A percentile compares a stretch with the other conserved stretches of the same genome.
Evolutionary conservation across 768 basidiomycete genomes (phyloP).

Genomic region (Grammothele lineata): DNA sequence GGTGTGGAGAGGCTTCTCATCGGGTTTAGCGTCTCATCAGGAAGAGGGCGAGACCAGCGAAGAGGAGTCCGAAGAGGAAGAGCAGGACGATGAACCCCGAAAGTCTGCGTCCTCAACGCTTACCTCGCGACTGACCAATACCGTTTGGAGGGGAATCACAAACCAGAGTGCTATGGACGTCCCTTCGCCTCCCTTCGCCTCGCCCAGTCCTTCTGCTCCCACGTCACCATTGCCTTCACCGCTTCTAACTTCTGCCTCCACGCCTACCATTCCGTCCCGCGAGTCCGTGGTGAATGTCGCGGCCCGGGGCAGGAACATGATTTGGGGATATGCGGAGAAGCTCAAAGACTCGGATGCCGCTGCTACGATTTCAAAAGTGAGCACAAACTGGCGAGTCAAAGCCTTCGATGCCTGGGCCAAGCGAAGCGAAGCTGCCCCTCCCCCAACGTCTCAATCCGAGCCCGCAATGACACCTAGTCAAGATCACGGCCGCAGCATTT

Average conservation of each 20-base stretch:
- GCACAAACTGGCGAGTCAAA: constrained; percentile 72
- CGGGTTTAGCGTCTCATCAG: constrained; percentile 30
- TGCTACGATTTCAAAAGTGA: constrained; percentile 66
- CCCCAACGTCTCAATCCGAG: constrained; percentile 2
- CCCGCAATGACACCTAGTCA: not conserved
- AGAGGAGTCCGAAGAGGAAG: constrained; percentile 23
- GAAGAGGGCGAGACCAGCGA: constrained; percentile 30
- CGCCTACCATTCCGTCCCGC: constrained; percentile 11
- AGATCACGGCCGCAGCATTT: constrained; percentile 12
- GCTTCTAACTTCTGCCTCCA: constrained; percentile 14
- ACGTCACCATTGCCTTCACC: constrained; percentile 21
- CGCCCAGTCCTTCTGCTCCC: constrained; percentile 6
- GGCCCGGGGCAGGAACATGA: constrained; percentile 26
- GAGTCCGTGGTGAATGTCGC: constrained; percentile 11
- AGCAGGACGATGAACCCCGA: constrained; percentile 4
- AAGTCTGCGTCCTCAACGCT: constrained; percentile 31
- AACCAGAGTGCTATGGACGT: constrained; percentile 73
- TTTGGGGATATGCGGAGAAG: constrained; percentile 74
- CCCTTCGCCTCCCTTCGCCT: constrained; percentile 28
- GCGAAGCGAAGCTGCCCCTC: constrained; percentile 13
- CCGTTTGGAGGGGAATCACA: constrained; percentile 75
- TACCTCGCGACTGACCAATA: constrained; percentile 51
- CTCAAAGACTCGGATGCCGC: constrained; percentile 69
- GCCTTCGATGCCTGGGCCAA: constrained; percentile 39
- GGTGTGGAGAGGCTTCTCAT: constrained; percentile 63